Conservation (phyloP, 129 eudicot species). For the Flaveria ramosissima region DNA sequence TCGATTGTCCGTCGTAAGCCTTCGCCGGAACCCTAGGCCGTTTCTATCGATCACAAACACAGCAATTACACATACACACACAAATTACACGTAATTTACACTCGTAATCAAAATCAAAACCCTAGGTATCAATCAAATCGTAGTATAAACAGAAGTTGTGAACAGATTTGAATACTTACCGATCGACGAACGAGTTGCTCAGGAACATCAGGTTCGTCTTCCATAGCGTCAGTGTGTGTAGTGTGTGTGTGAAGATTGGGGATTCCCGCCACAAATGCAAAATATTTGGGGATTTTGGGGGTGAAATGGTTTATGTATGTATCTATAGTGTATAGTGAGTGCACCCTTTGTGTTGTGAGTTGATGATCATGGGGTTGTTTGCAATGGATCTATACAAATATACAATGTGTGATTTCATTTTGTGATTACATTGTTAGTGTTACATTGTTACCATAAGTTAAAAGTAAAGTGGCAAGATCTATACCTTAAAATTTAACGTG, state of each 20-base stretch:
- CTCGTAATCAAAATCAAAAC: background rate
- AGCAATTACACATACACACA: slow-evolving; percentile 6
- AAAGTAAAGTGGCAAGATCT: no score
- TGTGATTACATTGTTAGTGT: no score
- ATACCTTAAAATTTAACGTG: no score
- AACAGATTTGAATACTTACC: slow-evolving; percentile 40
- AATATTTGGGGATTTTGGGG: slow-evolving; percentile 19
- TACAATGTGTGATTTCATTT: no score
- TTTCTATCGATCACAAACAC: slow-evolving; percentile 46
- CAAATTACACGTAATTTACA: background rate
- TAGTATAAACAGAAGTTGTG: background rate
- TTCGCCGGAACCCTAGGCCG: slow-evolving; percentile 65
- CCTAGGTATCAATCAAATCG: slow-evolving; percentile 21
- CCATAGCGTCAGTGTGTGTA: slow-evolving; percentile 45
- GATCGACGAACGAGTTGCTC: slow-evolving; percentile 62
- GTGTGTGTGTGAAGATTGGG: slow-evolving; percentile 27
- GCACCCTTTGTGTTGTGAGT: no score
- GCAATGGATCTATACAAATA: no score
- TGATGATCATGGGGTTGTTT: no score
- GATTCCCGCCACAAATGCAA: slow-evolving; percentile 35
- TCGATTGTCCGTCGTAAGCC: slow-evolving; percentile 38
- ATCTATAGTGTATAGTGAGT: background rate
- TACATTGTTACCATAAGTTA: no score
- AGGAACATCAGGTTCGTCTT: slow-evolving; percentile 51
- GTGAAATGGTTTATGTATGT: background rate